Evolutionary conservation across 176 grass and related monocot species (phyloP), one percentile per base, ranked within the genome.

Genomic region (Zoysia japonica): DNA sequence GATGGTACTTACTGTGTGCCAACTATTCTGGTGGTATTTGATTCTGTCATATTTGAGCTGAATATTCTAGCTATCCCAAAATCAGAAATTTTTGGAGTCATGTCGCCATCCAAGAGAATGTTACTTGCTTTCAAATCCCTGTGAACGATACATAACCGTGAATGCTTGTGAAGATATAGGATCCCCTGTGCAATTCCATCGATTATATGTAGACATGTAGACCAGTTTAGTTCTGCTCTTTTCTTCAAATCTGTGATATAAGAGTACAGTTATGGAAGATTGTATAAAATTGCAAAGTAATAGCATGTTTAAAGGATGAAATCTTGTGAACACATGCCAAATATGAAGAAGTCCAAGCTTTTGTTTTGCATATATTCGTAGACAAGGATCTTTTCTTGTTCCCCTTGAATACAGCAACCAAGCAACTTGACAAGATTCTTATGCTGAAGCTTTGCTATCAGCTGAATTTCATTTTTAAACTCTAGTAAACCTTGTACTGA

Each of bases 321-420:
- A 61, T 70, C 6, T 77, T 70, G 41, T 61, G 57, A 10, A 61
- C 17, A 5, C 60, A 40, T 82, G 84, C 84, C 86, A 40, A 90
- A 96, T 78, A 96, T 66, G 82, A 88, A 67, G 50, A 47, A 76
- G 51, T 96, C 93, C 35, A 96, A 74, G 87, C 93, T 96, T 92
- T 84, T 92, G 63, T 96, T 92, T 71, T 86, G 78, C 79, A 96
- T 68, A 47, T 87, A 89, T 82, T 95, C 89, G 36, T 95, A 95
- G 70, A 94, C 88, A 75, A 93, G 76, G 70, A 90, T 75, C 63
- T 89, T 93, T 84, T 90, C 88, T 70, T 50, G 77, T 42, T 81
- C 76, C 69, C 73, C 85, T 76, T 84, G 61, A 44, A 75, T 79
- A 59, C 85, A 91, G 28, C 78, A 85, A 3, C 89, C 89, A 50